A percentile compares a stretch with the other conserved stretches of the same genome.
Evolutionary conservation across 164 flowering plant genomes (phyloP).

Genomic region (Stephania japonica): DNA sequence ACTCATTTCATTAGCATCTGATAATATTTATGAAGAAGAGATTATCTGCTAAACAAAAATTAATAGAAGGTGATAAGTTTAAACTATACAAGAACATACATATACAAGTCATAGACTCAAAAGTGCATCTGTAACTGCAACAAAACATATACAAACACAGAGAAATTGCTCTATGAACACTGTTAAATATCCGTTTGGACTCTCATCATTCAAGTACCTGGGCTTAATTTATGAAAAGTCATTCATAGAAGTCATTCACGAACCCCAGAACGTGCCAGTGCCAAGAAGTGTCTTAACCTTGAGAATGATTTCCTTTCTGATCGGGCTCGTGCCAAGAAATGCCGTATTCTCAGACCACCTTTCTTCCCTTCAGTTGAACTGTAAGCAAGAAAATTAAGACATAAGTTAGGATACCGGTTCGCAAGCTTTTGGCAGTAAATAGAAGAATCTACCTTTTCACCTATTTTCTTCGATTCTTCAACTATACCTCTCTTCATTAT

Average conservation of each 20-base stretch:
- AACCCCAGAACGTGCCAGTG: background rate
- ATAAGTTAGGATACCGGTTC: too few relatives aligned
- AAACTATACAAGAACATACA: too few relatives aligned
- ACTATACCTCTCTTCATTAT: background rate
- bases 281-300: background rate
- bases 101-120: background rate
- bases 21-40: too few relatives aligned
- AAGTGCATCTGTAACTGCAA: background rate
- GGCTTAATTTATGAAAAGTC: background rate
- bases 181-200: background rate
- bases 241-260: background rate
- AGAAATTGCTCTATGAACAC: background rate
- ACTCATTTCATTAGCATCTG: background rate
- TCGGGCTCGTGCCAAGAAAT: slow-evolving; percentile 5
- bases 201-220: background rate
- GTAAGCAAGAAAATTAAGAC: background rate
- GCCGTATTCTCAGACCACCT: slow-evolving; percentile 1
- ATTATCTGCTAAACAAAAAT: too few relatives aligned
- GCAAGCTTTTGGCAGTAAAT: background rate
- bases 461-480: background rate
- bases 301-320: background rate
- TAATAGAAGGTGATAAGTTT: too few relatives aligned
- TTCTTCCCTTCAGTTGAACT: background rate
- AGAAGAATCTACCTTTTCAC: background rate
- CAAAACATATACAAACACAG: background rate